phyloP scores from a whole-genome alignment of 768 basidiomycete genomes.

The Trametes meyenii region DNA sequence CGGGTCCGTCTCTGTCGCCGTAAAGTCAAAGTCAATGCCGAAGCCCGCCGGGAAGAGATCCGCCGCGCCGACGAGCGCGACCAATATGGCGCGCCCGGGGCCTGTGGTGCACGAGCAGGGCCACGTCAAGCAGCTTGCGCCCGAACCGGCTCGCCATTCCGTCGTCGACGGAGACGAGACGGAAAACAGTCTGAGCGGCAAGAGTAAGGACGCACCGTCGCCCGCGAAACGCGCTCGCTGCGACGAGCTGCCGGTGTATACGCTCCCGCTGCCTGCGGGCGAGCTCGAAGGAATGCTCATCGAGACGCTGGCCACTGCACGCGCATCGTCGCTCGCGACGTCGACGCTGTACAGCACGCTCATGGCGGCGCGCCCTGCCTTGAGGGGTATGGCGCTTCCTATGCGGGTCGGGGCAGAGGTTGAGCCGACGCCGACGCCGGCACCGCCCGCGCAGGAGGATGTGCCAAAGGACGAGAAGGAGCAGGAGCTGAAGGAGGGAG shows the following conservation, averaged over 20 bases:
- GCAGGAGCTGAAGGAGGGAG: constrained; percentile 5
- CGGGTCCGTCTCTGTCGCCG: neutral
- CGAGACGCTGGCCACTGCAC: constrained; percentile 70
- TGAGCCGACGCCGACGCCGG: neutral
- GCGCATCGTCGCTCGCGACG: constrained; percentile 65
- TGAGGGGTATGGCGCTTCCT: constrained; percentile 34
- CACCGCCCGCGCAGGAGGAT: constrained; percentile 35
- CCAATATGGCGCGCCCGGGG: constrained; percentile 4
- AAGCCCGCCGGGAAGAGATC: neutral
- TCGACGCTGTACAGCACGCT: constrained; percentile 55
- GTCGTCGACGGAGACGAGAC: neutral
- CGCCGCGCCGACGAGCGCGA: constrained; percentile 11
- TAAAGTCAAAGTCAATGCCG: neutral
- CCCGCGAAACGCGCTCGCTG: too few species aligned
- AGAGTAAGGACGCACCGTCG: neutral
- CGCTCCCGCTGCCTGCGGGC: constrained; percentile 31
- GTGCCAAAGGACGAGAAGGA: constrained; percentile 6
- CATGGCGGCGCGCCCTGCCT: constrained; percentile 54
- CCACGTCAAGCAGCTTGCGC: neutral
- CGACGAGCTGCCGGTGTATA: constrained; percentile 1
- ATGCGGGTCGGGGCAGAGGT: neutral
- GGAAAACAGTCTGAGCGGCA: too few species aligned
- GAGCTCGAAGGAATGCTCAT: constrained; percentile 70
- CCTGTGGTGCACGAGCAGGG: neutral
- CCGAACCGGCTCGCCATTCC: neutral